Percentiles rank a stretch among this genome's conserved stretches.
Evolutionary conservation across 2,329 filamentous ascomycete genomes (phyloP).

Genomic region (Seiridium unicorne): DNA sequence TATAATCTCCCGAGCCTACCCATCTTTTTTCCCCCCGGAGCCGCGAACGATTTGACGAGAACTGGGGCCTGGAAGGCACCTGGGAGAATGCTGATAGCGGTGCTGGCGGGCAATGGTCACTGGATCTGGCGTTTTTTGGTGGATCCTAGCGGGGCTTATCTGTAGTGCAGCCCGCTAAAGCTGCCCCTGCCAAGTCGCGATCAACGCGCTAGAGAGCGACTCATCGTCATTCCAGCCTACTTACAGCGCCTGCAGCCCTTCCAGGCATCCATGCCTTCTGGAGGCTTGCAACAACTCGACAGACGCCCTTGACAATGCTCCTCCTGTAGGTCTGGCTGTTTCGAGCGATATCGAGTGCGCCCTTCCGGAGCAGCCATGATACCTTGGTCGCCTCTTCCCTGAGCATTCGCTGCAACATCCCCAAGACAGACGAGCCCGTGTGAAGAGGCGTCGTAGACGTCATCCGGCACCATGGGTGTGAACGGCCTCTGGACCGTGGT

Average conservation of each 20-base stretch:
- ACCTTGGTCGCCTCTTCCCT: not conserved
- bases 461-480: slow-evolving; percentile 73
- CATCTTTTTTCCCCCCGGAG: not conserved
- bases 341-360: not conserved
- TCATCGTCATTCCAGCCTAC: slow-evolving; percentile 5
- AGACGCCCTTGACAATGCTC: too few species aligned
- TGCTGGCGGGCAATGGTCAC: not conserved
- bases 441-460: not conserved
- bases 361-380: not conserved
- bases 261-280: too few species aligned
- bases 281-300: too few species aligned
- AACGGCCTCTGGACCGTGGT: slow-evolving; percentile 96
- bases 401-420: slow-evolving; percentile 8
- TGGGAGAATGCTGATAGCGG: too few species aligned
- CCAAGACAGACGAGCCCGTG: not conserved
- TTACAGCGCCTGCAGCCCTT: not conserved
- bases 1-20: not conserved
- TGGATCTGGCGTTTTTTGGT: not conserved
- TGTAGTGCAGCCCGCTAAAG: not conserved
- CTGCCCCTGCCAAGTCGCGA: not conserved
- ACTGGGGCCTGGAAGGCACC: not conserved
- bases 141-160: slow-evolving; percentile 1
- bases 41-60: not conserved
- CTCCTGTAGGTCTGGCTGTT: not conserved
- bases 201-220: slow-evolving; percentile 3